Conservation (phyloP, 164 flowering plant genomes). For the Protea cynaroides region DNA sequence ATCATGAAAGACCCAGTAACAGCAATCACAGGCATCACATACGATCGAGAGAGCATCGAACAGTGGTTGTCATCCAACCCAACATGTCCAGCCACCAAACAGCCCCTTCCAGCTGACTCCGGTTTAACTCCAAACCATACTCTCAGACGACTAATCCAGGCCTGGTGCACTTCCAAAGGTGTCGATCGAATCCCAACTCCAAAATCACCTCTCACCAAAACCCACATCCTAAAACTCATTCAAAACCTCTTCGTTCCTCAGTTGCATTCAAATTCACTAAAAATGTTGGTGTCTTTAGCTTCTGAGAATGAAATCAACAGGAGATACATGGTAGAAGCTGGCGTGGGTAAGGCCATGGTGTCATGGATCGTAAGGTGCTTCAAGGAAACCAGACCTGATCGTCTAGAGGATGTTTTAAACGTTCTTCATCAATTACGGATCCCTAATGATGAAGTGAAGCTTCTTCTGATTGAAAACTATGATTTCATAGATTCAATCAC, state of each 20-base stretch:
- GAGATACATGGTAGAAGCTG: slow-evolving; percentile 40
- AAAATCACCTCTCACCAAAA: slow-evolving; percentile 29
- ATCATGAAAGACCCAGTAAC: slow-evolving; percentile 80
- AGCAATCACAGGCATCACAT: slow-evolving; percentile 53
- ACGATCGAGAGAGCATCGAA: slow-evolving; percentile 65
- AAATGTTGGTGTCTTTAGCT: slow-evolving; percentile 23
- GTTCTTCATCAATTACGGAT: slow-evolving; percentile 22
- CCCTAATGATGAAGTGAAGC: slow-evolving; percentile 10
- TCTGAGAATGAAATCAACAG: slow-evolving; percentile 34
- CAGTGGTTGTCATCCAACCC: slow-evolving; percentile 38
- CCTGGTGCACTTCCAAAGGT: slow-evolving; percentile 47
- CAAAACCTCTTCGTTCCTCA: slow-evolving; percentile 22
- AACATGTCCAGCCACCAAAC: slow-evolving; percentile 64
- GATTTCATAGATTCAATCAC: slow-evolving; percentile 35
- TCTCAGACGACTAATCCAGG: slow-evolving; percentile 57
- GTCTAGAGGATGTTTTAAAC: slow-evolving; percentile 40
- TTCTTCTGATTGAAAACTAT: neutral
- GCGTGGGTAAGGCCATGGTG: slow-evolving; percentile 26
- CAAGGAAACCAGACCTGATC: slow-evolving; percentile 4
- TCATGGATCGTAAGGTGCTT: slow-evolving; percentile 17
- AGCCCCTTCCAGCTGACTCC: slow-evolving; percentile 25
- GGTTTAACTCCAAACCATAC: slow-evolving; percentile 70
- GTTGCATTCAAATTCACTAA: slow-evolving; percentile 17
- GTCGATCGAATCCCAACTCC: slow-evolving; percentile 50
- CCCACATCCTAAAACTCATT: slow-evolving; percentile 27